Percentiles rank a stretch among this genome's conserved stretches.
Evolutionary conservation across 768 basidiomycete genomes (phyloP).

Genomic region (Mycena amicta): DNA sequence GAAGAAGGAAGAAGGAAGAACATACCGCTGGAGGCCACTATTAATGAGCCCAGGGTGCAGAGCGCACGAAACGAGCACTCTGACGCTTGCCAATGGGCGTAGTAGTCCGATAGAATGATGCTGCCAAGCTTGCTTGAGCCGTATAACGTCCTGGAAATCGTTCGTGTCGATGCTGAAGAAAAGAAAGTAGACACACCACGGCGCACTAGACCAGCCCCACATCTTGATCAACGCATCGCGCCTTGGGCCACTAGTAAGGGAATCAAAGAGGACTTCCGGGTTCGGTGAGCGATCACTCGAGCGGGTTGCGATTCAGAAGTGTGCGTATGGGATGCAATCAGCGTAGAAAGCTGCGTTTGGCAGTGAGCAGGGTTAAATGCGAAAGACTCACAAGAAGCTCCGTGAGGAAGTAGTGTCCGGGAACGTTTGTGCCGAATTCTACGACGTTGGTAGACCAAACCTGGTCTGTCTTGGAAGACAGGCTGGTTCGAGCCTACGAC

Average conservation of each 20-base stretch:
- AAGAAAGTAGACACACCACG: neutral
- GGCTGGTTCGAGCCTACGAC: too few relatives aligned
- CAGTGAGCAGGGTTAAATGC: neutral
- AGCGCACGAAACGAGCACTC: conserved; percentile 17
- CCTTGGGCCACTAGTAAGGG: conserved; percentile 2
- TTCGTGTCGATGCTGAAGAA: neutral
- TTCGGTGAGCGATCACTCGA: conserved; percentile 12
- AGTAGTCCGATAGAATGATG: conserved; percentile 5
- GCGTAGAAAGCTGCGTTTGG: conserved; percentile 10
- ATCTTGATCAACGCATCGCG: conserved; percentile 13
- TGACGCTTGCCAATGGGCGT: neutral
- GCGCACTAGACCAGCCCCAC: conserved; percentile 5
- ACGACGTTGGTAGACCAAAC: neutral
- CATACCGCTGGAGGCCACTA: conserved; percentile 11
- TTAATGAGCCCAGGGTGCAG: conserved; percentile 13
- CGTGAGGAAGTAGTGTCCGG: conserved; percentile 31
- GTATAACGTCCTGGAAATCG: conserved; percentile 15
- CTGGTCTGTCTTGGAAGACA: too few relatives aligned
- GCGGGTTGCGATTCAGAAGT: conserved; percentile 5
- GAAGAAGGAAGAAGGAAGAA: too few relatives aligned
- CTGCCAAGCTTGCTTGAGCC: conserved; percentile 16
- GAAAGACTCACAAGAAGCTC: conserved; percentile 25
- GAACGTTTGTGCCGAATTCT: conserved; percentile 42
- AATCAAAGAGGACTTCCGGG: conserved; percentile 3
- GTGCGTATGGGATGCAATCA: conserved; percentile 8